Evolutionary conservation across 2,329 filamentous ascomycete genomes (phyloP).

Genomic region (Xylariaceae sp.): DNA sequence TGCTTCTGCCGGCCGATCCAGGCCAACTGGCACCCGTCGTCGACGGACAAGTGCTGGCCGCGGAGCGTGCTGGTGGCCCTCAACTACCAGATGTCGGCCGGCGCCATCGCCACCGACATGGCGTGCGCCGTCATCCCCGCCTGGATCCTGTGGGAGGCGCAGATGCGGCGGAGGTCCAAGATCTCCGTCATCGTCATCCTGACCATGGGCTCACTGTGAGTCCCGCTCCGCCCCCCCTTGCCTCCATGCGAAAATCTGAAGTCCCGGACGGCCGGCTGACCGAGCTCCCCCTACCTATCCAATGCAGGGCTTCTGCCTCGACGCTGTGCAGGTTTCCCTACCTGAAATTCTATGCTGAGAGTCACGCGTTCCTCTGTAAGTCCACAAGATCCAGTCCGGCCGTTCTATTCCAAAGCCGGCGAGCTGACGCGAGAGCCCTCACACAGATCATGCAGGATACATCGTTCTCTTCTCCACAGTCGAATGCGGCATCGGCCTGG

Average conservation of each 20-base stretch:
- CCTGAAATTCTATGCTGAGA: conserved; percentile 2
- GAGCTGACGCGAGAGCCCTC: background rate
- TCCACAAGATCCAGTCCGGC: too few species aligned
- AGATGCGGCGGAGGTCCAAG: conserved; percentile 5
- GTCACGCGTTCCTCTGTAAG: conserved; percentile 5
- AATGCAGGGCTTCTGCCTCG: conserved; percentile 3
- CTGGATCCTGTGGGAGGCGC: conserved; percentile 6
- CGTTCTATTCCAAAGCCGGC: background rate
- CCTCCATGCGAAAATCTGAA: background rate
- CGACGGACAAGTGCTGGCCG: background rate
- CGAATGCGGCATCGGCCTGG: conserved; percentile 8
- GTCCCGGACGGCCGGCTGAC: too few species aligned
- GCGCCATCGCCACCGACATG: conserved; percentile 6
- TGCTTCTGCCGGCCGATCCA: conserved; percentile 2
- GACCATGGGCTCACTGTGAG: conserved; percentile 3
- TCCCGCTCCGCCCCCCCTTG: background rate
- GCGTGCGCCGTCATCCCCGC: conserved; percentile 5
- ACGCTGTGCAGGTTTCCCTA: conserved; percentile 5
- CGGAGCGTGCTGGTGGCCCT: conserved; percentile 1
- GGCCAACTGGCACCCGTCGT: conserved; percentile 3
- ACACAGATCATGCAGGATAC: conserved; percentile 1
- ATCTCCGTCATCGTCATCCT: conserved; percentile 5
- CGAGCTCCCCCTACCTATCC: too few species aligned
- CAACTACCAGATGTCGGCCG: conserved; percentile 5
- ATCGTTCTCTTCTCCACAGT: conserved; percentile 3